Base-by-base conservation (phyloP, 2,329 filamentous ascomycete species). In the Monilinia fructigena region DNA sequence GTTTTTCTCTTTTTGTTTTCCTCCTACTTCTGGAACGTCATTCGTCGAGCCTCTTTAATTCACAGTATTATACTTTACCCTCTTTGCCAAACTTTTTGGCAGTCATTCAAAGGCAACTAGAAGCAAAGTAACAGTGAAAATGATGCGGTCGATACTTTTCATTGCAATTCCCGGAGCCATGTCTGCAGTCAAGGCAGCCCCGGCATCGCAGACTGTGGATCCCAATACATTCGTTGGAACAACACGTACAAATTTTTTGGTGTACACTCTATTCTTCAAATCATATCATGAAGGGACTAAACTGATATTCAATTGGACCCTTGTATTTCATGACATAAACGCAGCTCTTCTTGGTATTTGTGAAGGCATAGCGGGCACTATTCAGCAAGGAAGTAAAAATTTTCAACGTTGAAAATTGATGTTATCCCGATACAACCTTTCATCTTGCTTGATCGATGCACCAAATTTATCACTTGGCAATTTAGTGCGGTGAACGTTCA, bases 311-410 rank as follows among this genome's bases (percentile, higher is more conserved):
- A 63, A 47, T 20, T 72, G 68, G 31, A 72, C 53, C 10, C 66
- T 72, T 8, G 66, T 67, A 16, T 60, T 47, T 18, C 82, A 85
- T 73, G 82, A 85, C 73, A 78, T 79, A 52, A 79, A 80, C 68
- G 80, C 81, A 16, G 81, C 28, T 28, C 2, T 81, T 10, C 78
- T 83, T 16, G 75, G 73, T 63, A 83, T 83, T 75, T 85, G 82
- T 75, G 79, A 81, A 61, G 80, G 76, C 66, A 83, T 84, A 67
- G 78, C 81, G 0, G 81, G 80, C 20, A 70, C 76, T 16, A 80
- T 81, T 62, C 74, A 78, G 60, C 48, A 63, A 52, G 35, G 42
- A 23, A 63, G 60, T 63, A 6, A 16, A 23, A 23, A 31, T 18
- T 23, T 26, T 8, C 31, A 16, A 28, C 28, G 16, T n/a, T 23